These are phyloP conservation scores for Colletotrichum brevisporum DNA, from an alignment of 2,329 filamentous ascomycete genomes.

Conservation along the genomic window DNA sequence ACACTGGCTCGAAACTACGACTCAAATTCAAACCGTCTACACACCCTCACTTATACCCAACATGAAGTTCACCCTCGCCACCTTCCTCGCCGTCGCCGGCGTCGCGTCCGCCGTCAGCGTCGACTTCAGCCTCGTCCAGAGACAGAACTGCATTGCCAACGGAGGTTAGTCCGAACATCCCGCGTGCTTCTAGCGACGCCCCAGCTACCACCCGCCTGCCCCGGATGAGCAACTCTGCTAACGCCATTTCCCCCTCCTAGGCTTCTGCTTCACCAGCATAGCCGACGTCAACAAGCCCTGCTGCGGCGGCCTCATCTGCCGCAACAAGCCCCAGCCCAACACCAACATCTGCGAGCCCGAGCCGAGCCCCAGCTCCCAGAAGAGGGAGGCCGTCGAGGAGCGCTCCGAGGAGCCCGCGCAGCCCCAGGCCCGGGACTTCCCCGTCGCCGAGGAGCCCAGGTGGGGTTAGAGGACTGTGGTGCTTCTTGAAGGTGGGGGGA, in stretches of 20 bases:
- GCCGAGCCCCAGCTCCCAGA: neutral
- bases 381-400: neutral
- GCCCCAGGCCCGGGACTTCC: neutral
- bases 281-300: constrained; percentile 18
- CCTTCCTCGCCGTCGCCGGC: constrained; percentile 17
- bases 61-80: constrained; percentile 30
- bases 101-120: constrained; percentile 30
- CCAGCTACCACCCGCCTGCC: no score
- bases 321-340: constrained; percentile 7
- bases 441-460: constrained; percentile 10
- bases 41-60: neutral
- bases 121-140: constrained; percentile 27
- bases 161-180: constrained; percentile 12
- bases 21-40: neutral
- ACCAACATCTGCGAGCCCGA: constrained; percentile 21
- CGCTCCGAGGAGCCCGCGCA: neutral
- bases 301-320: constrained; percentile 30
- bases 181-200: neutral
- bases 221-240: no score
- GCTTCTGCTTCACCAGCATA: constrained; percentile 19
- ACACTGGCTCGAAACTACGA: neutral
- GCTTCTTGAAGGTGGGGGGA: no score
- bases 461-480: neutral
- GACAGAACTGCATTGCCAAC: constrained; percentile 13
- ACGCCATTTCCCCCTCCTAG: neutral